Conservation (phyloP, 2,329 filamentous ascomycete species). For the Aspergillus tubingensis region DNA sequence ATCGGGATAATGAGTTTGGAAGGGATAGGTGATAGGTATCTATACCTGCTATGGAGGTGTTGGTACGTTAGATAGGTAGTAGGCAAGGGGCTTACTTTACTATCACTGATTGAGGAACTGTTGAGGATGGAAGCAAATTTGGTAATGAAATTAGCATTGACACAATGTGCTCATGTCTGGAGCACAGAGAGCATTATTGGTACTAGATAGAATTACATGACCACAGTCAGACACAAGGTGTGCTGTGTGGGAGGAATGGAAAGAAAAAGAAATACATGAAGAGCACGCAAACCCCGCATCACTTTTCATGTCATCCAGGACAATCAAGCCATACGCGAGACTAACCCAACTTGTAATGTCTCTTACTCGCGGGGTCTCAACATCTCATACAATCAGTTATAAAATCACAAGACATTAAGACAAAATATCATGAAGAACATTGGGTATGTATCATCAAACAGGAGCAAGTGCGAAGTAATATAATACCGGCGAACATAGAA, state of each 20-base stretch:
- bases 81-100: no score
- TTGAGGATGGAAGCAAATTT: no score
- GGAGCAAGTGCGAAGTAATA: slow-evolving; percentile 7
- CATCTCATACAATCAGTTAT: slow-evolving; percentile 1
- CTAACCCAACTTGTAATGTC: neutral
- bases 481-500: neutral
- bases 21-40: slow-evolving; percentile 9
- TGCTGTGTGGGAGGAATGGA: neutral
- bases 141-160: no score
- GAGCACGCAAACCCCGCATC: neutral
- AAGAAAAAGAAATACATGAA: neutral
- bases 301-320: neutral
- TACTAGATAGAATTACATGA: neutral
- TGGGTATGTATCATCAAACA: slow-evolving; percentile 22
- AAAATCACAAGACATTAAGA: neutral
- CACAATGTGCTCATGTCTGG: no score
- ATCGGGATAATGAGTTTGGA: neutral
- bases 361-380: neutral
- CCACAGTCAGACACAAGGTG: neutral
- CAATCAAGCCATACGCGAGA: neutral
- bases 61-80: neutral
- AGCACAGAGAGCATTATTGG: neutral
- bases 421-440: slow-evolving; percentile 19
- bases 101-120: no score
- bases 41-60: neutral